These are phyloP conservation scores for Spergularia azorica DNA, from an alignment of 179 eudicot genomes.

Conservation along the genomic window DNA sequence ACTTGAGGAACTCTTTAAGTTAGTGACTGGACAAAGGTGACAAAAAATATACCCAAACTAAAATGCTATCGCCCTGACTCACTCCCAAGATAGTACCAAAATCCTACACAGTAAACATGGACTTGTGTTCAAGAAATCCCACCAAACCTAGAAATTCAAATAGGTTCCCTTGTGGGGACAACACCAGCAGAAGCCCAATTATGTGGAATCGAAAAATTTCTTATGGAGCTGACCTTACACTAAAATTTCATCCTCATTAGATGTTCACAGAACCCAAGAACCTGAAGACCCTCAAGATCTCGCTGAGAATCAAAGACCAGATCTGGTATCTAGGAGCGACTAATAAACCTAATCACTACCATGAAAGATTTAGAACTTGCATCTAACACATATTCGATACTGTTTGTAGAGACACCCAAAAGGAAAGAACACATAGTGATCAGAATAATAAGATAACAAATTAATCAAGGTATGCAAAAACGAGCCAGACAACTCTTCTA, in stretches of 20 bases:
- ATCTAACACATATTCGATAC: not conserved
- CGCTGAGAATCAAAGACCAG: not conserved
- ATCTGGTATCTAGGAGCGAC: not conserved
- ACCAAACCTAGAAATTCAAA: not conserved
- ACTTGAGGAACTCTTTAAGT: not conserved
- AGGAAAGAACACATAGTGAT: not conserved
- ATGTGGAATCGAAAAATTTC: not conserved
- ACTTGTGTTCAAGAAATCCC: not conserved
- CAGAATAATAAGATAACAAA: not conserved
- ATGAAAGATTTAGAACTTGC: not conserved
- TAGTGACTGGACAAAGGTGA: not conserved
- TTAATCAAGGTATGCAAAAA: not conserved
- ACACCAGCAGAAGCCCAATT: not conserved
- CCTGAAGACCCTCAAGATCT: not conserved
- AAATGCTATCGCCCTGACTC: not conserved
- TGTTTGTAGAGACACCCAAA: no score
- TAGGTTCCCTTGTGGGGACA: not conserved
- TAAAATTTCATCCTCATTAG: not conserved
- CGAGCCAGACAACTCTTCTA: slow-evolving; percentile 10
- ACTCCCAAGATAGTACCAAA: not conserved
- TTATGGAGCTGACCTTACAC: not conserved
- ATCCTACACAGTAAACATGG: not conserved
- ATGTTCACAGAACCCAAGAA: not conserved
- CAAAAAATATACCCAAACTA: not conserved
- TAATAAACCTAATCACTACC: not conserved